These are phyloP conservation scores for Elongisporangium prolatum DNA, from an alignment of 352 stramenopile species.

Conservation along the genomic window DNA sequence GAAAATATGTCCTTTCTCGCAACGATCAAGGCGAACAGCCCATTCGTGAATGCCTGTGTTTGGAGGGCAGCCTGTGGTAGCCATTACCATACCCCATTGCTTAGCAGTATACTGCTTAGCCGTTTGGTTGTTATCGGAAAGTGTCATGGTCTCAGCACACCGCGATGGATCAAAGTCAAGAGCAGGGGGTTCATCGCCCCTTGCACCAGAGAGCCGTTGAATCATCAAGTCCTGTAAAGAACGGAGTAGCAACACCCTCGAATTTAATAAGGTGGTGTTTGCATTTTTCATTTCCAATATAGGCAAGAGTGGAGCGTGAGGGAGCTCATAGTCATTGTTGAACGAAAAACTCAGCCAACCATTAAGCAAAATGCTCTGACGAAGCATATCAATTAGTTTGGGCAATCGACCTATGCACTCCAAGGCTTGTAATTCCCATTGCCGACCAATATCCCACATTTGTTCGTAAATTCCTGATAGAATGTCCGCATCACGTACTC, in stretches of 20 bases:
- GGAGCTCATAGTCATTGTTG: constrained; percentile 48
- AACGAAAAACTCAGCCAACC: constrained; percentile 59
- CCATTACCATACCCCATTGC: constrained; percentile 89
- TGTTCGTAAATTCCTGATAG: constrained; percentile 36
- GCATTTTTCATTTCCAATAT: constrained; percentile 43
- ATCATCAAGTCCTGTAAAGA: constrained; percentile 86
- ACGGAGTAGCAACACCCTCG: constrained; percentile 61
- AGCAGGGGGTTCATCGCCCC: constrained; percentile 66
- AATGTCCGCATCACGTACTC: not conserved
- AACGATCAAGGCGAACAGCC: constrained; percentile 83
- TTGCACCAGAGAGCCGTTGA: constrained; percentile 62
- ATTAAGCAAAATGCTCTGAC: constrained; percentile 57
- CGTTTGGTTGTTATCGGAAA: constrained; percentile 78
- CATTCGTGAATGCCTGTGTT: constrained; percentile 87
- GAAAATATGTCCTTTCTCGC: constrained; percentile 89
- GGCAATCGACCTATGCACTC: constrained; percentile 67
- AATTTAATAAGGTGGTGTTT: constrained; percentile 20
- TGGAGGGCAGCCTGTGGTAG: constrained; percentile 74
- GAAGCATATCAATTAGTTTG: constrained; percentile 51
- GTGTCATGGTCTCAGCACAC: constrained; percentile 87
- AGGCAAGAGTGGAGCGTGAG: constrained; percentile 62
- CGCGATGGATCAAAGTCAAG: constrained; percentile 84
- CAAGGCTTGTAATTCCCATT: constrained; percentile 58
- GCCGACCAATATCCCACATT: constrained; percentile 56
- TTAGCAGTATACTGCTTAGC: constrained; percentile 89